phyloP scores from a whole-genome alignment of 495 filamentous ascomycete species.

The Xylaria nigripes region DNA sequence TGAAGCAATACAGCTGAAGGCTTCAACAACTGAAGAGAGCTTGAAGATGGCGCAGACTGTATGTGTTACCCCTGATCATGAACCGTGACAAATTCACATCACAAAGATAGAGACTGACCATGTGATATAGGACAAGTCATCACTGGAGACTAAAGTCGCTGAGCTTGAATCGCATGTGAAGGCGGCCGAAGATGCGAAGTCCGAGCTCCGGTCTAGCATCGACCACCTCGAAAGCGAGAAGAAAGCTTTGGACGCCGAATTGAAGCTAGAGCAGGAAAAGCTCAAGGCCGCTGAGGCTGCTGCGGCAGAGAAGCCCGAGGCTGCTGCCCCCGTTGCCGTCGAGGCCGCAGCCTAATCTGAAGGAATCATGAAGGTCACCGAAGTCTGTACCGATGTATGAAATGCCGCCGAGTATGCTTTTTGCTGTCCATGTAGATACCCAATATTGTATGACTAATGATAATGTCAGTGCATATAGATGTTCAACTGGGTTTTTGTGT shows the following conservation, averaged over 20 bases:
- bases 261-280: conserved; percentile 2
- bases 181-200: conserved; percentile 3
- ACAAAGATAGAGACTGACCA: not conserved
- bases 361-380: not conserved
- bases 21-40: not conserved
- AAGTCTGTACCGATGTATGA: conserved; percentile 1
- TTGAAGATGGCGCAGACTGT: conserved; percentile 2
- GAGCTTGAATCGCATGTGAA: conserved; percentile 5
- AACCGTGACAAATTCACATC: not conserved
- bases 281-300: not conserved
- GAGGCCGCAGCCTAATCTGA: not conserved
- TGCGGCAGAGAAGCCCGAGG: not conserved
- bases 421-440: conserved; percentile 14
- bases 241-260: conserved; percentile 1
- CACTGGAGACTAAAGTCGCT: conserved; percentile 3
- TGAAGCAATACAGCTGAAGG: not conserved
- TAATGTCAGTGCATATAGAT: conserved; percentile 6
- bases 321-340: not conserved
- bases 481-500: not conserved
- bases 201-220: conserved; percentile 1
- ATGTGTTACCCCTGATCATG: not conserved
- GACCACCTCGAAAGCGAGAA: conserved; percentile 3
- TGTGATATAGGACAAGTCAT: conserved; percentile 4
- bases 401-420: conserved; percentile 3
- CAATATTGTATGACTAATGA: conserved; percentile 15